A percentile compares a stretch with the other conserved stretches of the same genome.
Conservation (phyloP, 2,329 filamentous ascomycete genomes). For the Niveomyces coronatus region DNA sequence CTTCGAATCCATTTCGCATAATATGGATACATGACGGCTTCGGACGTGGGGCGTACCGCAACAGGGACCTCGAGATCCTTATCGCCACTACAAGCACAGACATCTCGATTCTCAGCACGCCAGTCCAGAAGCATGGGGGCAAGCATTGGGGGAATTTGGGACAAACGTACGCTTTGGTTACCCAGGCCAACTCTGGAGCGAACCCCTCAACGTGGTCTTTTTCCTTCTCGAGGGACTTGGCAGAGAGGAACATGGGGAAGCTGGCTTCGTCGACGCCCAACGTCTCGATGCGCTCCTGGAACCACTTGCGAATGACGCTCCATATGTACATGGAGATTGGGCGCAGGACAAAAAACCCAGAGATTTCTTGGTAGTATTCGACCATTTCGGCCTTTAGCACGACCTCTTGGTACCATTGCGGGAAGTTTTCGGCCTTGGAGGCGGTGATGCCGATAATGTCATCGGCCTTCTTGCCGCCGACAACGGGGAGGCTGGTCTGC, state of each 20-base stretch:
- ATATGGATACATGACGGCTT: conserved; percentile 89
- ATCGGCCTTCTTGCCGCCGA: conserved; percentile 49
- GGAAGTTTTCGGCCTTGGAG: conserved; percentile 76
- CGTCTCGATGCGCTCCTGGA: conserved; percentile 67
- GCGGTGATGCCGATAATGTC: conserved; percentile 82
- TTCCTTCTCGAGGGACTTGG: conserved; percentile 77
- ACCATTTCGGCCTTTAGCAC: conserved; percentile 96
- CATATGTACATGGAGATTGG: conserved; percentile 58
- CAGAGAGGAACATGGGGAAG: conserved; percentile 91
- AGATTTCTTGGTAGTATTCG: conserved; percentile 89
- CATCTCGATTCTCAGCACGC: too few relatives aligned
- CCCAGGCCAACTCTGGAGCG: conserved; percentile 83
- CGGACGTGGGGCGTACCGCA: conserved; percentile 57
- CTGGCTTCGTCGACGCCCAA: conserved; percentile 93
- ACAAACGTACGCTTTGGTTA: conserved; percentile 61
- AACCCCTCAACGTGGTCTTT: conserved; percentile 99
- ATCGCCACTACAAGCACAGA: conserved; percentile 52
- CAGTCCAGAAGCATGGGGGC: neutral
- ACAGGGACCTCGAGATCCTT: conserved; percentile 79
- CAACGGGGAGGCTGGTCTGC: conserved; percentile 33
- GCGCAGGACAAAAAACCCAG: conserved; percentile 93
- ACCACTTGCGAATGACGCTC: conserved; percentile 57
- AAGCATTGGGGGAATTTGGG: neutral
- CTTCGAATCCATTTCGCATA: conserved; percentile 95
- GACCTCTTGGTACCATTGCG: conserved; percentile 95